phyloP scores from a whole-genome alignment of 768 basidiomycete species.

The Mycena albidolilacea region DNA sequence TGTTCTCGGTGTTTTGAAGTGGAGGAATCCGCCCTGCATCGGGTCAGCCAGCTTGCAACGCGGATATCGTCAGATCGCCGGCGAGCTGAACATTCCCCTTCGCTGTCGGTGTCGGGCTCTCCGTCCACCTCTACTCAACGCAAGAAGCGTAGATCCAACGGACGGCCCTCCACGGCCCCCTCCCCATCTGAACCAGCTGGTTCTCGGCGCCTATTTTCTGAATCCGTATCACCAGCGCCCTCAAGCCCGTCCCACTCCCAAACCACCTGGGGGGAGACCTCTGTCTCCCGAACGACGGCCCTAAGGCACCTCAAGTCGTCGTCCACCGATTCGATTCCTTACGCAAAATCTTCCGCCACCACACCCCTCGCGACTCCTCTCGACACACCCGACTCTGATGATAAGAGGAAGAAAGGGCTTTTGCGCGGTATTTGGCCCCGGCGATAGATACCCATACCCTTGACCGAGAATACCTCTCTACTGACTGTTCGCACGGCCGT shows the following conservation, averaged over 20 bases:
- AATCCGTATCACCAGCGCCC: constrained; percentile 35
- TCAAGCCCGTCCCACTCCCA: constrained; percentile 37
- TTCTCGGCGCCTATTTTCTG: constrained; percentile 45
- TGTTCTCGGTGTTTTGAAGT: constrained; percentile 76
- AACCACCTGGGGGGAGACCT: constrained; percentile 43
- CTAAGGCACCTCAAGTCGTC: constrained; percentile 64
- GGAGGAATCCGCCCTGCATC: constrained; percentile 76
- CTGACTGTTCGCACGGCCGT: constrained; percentile 21
- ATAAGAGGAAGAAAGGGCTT: constrained; percentile 58
- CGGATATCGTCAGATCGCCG: constrained; percentile 51
- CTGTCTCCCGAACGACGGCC: constrained; percentile 30
- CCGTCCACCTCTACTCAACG: constrained; percentile 25
- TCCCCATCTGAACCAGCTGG: constrained; percentile 50
- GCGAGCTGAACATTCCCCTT: constrained; percentile 36
- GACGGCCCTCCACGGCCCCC: constrained; percentile 66
- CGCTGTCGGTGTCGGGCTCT: constrained; percentile 30
- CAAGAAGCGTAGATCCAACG: constrained; percentile 44
- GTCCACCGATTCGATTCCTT: constrained; percentile 71
- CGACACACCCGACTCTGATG: constrained; percentile 56
- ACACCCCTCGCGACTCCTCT: constrained; percentile 41
- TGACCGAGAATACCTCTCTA: constrained; percentile 27
- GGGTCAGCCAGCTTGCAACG: constrained; percentile 72
- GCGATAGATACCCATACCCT: constrained; percentile 36
- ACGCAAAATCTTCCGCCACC: constrained; percentile 37
- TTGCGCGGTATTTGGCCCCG: constrained; percentile 61